Evolutionary conservation across 2,329 filamentous ascomycete genomes (phyloP).

Genomic region (Neurospora crassa): DNA sequence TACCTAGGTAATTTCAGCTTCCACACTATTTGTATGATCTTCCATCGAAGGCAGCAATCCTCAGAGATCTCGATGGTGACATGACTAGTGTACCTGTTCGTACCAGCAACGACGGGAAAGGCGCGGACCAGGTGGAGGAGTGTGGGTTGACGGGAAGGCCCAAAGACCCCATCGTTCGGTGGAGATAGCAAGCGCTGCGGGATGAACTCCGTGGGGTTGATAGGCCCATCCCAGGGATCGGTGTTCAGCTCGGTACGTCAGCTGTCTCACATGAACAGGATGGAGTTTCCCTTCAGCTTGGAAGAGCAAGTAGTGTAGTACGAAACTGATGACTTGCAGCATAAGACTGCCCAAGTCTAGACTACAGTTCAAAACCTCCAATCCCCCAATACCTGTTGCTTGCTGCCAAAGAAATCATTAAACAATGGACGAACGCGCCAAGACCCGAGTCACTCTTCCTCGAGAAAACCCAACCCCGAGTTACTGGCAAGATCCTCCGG

Average conservation of each 20-base stretch:
- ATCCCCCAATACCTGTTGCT: too few relatives aligned
- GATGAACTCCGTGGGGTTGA: neutral
- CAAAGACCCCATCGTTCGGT: neutral
- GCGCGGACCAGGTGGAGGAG: neutral
- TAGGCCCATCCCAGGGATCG: neutral
- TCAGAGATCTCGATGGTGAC: neutral
- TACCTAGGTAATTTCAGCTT: neutral
- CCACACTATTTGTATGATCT: neutral
- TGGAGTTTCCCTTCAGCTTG: neutral
- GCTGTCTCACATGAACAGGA: neutral
- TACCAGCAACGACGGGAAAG: neutral
- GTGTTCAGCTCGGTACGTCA: neutral
- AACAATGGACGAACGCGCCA: slow-evolving; percentile 27
- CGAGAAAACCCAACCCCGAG: slow-evolving; percentile 41
- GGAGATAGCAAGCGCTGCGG: neutral
- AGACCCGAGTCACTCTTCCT: slow-evolving; percentile 35
- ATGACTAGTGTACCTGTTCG: neutral
- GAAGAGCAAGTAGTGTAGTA: neutral
- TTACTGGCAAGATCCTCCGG: slow-evolving; percentile 52
- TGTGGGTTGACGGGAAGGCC: neutral
- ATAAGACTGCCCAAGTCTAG: neutral
- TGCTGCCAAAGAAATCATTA: too few relatives aligned
- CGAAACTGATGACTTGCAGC: neutral
- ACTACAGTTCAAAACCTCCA: too few relatives aligned
- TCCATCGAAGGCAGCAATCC: neutral